Conservation (phyloP, 148 eudicot genomes). For the Diospyros lotus region DNA sequence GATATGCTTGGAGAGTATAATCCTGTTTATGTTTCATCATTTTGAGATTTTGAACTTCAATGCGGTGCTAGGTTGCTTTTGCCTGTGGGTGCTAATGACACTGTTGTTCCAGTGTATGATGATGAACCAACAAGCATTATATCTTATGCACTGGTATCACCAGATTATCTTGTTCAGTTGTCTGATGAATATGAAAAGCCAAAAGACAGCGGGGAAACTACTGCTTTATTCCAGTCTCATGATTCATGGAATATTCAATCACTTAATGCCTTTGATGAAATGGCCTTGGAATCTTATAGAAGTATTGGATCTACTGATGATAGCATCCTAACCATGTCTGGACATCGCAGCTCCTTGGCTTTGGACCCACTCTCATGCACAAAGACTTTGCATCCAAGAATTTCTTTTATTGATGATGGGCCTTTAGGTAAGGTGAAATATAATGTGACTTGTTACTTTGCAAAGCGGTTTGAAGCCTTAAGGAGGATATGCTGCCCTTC, state of each 20-base stretch:
- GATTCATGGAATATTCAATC: conserved; percentile 54
- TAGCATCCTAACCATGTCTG: conserved; percentile 40
- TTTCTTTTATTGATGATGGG: conserved; percentile 50
- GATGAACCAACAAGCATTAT: conserved; percentile 38
- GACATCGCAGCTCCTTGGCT: conserved; percentile 43
- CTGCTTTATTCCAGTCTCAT: conserved; percentile 39
- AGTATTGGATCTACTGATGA: conserved; percentile 77
- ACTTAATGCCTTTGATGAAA: conserved; percentile 49
- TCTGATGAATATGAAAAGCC: conserved; percentile 44
- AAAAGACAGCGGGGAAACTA: conserved; percentile 51
- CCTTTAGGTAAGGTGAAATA: conserved; percentile 76
- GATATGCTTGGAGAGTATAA: conserved; percentile 61
- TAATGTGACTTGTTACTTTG: conserved; percentile 75
- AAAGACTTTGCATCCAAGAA: conserved; percentile 27
- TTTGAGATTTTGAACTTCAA: conserved; percentile 57
- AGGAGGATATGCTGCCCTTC: conserved; percentile 90
- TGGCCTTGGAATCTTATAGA: conserved; percentile 48
- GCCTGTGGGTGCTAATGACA: conserved; percentile 61
- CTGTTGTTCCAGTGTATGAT: conserved; percentile 74
- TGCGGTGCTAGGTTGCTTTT: conserved; percentile 76
- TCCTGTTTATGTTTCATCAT: conserved; percentile 65
- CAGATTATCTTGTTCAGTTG: conserved; percentile 54
- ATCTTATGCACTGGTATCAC: conserved; percentile 66
- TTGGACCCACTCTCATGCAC: conserved; percentile 52
- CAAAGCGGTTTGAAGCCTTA: conserved; percentile 82